Percentiles rank a stretch among this genome's conserved stretches.
These are phyloP conservation scores for Catharanthus roseus DNA, from an alignment of 257 asterid genomes.

Conservation along the genomic window DNA sequence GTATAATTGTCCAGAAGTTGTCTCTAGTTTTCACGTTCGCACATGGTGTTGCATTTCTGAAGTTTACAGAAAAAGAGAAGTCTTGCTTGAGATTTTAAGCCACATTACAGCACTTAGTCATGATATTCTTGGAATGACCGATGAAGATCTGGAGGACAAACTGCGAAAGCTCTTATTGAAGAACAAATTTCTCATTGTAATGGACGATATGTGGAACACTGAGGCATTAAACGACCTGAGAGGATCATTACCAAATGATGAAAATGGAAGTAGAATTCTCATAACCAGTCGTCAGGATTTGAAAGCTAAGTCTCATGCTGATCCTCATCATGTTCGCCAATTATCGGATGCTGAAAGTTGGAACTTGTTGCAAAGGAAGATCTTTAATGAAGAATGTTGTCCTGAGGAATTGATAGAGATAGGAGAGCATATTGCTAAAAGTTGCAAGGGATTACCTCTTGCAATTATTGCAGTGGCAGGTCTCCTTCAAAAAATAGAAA, in stretches of 20 bases:
- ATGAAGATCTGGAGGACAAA: background rate
- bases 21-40: background rate
- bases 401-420: background rate
- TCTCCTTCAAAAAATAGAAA: background rate
- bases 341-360: constrained; percentile 15
- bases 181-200: constrained; percentile 11
- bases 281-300: constrained; percentile 20
- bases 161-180: background rate
- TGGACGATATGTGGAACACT: constrained; percentile 17
- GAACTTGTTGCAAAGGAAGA: constrained; percentile 10
- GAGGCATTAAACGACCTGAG: constrained; percentile 1
- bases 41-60: background rate
- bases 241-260: background rate
- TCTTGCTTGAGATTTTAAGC: constrained; percentile 13
- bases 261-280: constrained; percentile 14
- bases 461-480: background rate
- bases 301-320: background rate
- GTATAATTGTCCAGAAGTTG: background rate
- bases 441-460: background rate
- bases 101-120: background rate
- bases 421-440: constrained; percentile 2
- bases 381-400: background rate
- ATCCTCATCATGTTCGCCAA: constrained; percentile 13
- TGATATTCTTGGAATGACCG: background rate
- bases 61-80: background rate